A percentile compares a stretch with the other conserved stretches of the same genome.
Evolutionary conservation across 139 green algal species (phyloP).

Genomic region (Dunaliella sp.): DNA sequence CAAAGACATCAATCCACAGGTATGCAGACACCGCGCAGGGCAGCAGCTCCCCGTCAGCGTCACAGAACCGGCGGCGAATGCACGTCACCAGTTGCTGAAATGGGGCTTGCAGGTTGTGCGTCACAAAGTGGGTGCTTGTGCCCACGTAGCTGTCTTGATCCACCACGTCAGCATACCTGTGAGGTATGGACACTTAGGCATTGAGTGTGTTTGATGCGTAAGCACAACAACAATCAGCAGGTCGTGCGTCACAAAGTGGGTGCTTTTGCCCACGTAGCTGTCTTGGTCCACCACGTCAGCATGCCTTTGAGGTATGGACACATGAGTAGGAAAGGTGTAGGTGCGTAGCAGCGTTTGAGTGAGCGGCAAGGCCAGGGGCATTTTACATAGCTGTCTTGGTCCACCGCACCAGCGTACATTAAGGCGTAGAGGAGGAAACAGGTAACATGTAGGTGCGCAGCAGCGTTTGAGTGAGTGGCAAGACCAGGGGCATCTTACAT

Average conservation of each 20-base stretch:
- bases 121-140: background rate
- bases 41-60: background rate
- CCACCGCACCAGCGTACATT: background rate
- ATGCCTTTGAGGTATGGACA: too few species aligned
- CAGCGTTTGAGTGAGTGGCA: too few species aligned
- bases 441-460: too few species aligned
- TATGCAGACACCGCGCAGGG: background rate
- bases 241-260: background rate
- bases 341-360: too few species aligned
- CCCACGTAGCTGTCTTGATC: background rate
- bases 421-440: too few species aligned
- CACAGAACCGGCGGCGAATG: background rate
- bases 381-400: slow-evolving; percentile 1
- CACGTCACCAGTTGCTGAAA: background rate
- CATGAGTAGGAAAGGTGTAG: too few species aligned
- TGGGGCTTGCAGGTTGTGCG: slow-evolving; percentile 11
- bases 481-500: too few species aligned
- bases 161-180: background rate
- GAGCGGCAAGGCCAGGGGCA: too few species aligned
- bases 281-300: background rate
- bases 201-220: too few species aligned
- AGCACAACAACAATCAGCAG: background rate
- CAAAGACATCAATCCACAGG: background rate
- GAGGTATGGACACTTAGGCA: background rate
- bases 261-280: background rate